Evolutionary conservation across 768 basidiomycete species (phyloP), one percentile per base, ranked within the genome.

Genomic region (Suillus placidus): DNA sequence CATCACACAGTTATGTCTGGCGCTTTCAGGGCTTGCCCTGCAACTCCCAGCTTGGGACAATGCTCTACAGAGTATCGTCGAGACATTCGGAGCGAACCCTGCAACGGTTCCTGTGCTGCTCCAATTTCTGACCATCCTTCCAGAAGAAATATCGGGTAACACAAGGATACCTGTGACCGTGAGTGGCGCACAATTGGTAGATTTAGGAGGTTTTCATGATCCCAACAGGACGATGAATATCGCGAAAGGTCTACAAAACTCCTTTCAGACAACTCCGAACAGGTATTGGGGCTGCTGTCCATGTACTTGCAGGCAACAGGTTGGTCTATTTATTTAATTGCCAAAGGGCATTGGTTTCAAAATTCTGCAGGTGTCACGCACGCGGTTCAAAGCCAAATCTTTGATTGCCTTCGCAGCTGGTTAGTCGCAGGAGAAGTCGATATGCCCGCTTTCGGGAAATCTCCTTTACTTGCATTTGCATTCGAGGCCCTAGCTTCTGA

Each of bases 271-370:
- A 92, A 94, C 70, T 84, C 91, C 3, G 80, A 85, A 51, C 84
- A 88, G 73, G 87, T 99, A 12, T 73, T 98, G 58, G 87, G 89
- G 49, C 79, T 98, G 61, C 80, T 99, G 66, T 82, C 89, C 1
- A 85, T 98, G 87, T 99, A 99, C 73, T 85, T 95, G 52, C 88
- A 89, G 70, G 97, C 97, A 4, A 74, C 85, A 67, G 97, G 97
- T 95, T 71, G 66, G 91, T 77, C 51, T 12, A 55, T 43, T 23
- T 34, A 57, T 32, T 16, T 34, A 6, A 10, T 61, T 14, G 18
- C 5, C 26, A 10, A 61, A 32, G n/a, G 14, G 32, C 14, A n/a
- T 40, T 43, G 26, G 6, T 63, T 20, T 42, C 18, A 23, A 51
- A 49, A 54, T 10, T 37, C 60, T 49, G n/a, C 68, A 98, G 97